A percentile compares a stretch with the other conserved stretches of the same genome.
Evolutionary conservation across 495 filamentous ascomycete genomes (phyloP).

Genomic region (Xylaria venustula): DNA sequence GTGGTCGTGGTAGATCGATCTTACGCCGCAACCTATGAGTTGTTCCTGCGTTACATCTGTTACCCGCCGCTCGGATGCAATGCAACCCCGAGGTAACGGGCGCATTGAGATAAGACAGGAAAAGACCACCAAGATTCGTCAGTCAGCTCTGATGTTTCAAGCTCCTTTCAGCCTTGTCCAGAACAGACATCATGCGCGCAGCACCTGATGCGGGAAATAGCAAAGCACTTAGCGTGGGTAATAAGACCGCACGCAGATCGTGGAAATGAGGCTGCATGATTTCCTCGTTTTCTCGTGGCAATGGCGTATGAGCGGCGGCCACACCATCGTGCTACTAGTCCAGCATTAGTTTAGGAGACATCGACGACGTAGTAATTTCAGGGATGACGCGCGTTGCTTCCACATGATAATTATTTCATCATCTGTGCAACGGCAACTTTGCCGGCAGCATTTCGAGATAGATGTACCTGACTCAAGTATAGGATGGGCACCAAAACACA

Average conservation of each 20-base stretch:
- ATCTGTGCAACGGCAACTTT: background rate
- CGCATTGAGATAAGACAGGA: background rate
- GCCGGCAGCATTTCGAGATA: background rate
- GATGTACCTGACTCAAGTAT: too few relatives aligned
- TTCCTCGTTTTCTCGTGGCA: slow-evolving; percentile 6
- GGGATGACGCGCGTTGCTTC: background rate
- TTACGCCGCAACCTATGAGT: slow-evolving; percentile 6
- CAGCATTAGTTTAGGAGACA: slow-evolving; percentile 1
- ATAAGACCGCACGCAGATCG: slow-evolving; percentile 5
- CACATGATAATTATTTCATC: background rate
- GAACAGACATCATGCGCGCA: background rate
- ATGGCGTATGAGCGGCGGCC: background rate
- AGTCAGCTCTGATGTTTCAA: slow-evolving; percentile 5
- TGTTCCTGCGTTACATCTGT: slow-evolving; percentile 13
- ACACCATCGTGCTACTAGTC: slow-evolving; percentile 7
- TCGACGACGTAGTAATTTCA: slow-evolving; percentile 2
- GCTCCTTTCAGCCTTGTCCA: background rate
- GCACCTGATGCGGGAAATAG: slow-evolving; percentile 5
- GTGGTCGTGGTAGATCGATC: background rate
- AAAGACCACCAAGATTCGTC: slow-evolving; percentile 4
- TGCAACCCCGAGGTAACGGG: slow-evolving; percentile 11
- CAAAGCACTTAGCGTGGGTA: background rate
- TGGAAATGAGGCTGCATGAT: slow-evolving; percentile 12
- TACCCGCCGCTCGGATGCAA: slow-evolving; percentile 12
- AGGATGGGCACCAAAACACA: too few relatives aligned